These are phyloP conservation scores for Nymphaea thermarum DNA, from an alignment of 164 flowering plant species.

Conservation along the genomic window DNA sequence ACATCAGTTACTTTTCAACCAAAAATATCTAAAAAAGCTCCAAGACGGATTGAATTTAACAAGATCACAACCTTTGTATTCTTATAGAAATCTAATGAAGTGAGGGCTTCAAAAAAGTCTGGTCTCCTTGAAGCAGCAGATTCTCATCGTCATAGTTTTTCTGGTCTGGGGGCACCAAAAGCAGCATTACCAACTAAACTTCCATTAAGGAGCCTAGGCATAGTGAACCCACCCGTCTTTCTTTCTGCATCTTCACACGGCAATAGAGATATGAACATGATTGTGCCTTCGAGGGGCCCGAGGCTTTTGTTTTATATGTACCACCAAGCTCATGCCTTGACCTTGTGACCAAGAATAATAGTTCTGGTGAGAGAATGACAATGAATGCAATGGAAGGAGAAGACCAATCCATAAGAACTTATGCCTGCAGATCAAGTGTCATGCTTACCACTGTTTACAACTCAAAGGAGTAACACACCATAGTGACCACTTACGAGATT, in stretches of 20 bases:
- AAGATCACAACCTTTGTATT: slow-evolving; percentile 48
- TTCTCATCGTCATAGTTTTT: slow-evolving; percentile 25
- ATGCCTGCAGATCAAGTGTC: no score
- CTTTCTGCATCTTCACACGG: slow-evolving; percentile 53
- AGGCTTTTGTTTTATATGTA: no score
- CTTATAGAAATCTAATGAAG: slow-evolving; percentile 73
- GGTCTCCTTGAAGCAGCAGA: slow-evolving; percentile 49
- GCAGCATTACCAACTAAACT: slow-evolving; percentile 1
- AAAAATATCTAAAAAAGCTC: neutral
- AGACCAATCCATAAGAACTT: no score
- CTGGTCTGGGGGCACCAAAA: slow-evolving; percentile 5
- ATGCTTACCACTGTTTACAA: no score
- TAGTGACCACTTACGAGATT: no score
- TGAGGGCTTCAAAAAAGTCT: slow-evolving; percentile 64
- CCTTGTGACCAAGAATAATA: no score
- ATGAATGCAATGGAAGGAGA: no score
- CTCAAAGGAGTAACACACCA: no score
- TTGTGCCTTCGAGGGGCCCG: no score
- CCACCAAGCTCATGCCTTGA: no score
- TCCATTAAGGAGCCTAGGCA: slow-evolving; percentile 1
- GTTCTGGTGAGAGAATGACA: no score
- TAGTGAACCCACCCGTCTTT: neutral
- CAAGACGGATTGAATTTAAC: neutral
- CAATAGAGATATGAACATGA: slow-evolving; percentile 1
- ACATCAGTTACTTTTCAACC: neutral